Evolutionary conservation across 768 basidiomycete species (phyloP), one percentile per base, ranked within the genome.

Genomic region (Daedaleopsis nitida): DNA sequence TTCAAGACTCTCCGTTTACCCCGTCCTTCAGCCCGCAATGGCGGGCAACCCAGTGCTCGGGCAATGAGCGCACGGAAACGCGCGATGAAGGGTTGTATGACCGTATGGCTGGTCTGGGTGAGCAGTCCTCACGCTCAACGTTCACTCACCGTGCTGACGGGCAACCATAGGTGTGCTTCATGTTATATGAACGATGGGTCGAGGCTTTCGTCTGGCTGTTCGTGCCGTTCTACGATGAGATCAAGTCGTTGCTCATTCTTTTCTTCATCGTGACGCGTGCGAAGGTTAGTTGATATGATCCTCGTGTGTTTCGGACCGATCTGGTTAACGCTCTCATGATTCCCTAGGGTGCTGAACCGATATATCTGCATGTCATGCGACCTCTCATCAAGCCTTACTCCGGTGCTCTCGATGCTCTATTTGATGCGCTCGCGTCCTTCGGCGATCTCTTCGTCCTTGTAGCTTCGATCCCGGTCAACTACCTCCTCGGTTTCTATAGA

Each of bases 51-150:
- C 10, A 90, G 86, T 65, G 73, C 81, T 19, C 83, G 88, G 38
- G 89, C 90, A 12, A 70, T 87, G 64, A 81, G 86, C 24, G 87
- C 88, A 72, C 80, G 92, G 68, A 94, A 94, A 73, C 83, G 92
- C 61, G 85, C 87, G 69, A 88, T 94, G 82, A 94, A 94, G 72
- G 91, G 92, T 19, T 87, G 86, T 70, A 76, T 94, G 51, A 85
- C 90, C 39, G 83, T 94, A 14, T 94, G 93, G 93, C 80, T 91
- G 45, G 86, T 94, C 64, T 94, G 91, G 89, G 92, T 91, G 76
- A 75, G 78, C 73, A 55, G 49, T 44, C 58, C 52, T 32, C 23
- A 47, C 44, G 45, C 55, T 27, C 52, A 27, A 21, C 39, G 23
- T 52, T 49, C 27, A 27, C 24, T 48, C 43, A 34, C 55, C 48